A percentile compares a stretch with the other conserved stretches of the same genome.
Evolutionary conservation across 169 alveolate species (phyloP).

Genomic region (Plasmodium yoelii): DNA sequence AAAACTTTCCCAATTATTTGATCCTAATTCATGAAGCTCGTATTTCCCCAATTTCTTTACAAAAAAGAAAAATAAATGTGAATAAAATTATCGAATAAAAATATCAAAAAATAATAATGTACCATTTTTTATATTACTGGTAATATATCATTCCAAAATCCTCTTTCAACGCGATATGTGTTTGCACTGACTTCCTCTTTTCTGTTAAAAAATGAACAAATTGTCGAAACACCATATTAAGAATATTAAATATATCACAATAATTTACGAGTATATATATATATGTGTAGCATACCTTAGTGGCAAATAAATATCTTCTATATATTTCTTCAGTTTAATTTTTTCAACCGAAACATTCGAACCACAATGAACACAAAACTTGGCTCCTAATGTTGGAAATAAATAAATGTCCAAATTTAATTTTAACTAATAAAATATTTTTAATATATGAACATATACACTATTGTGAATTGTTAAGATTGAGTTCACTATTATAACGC

Average conservation of each 20-base stretch:
- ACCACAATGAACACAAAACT: constrained; percentile 66
- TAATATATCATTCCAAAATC: constrained; percentile 64
- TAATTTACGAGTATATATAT: not conserved
- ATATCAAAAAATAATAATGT: not conserved
- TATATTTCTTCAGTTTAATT: constrained; percentile 65
- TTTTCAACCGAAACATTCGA: constrained; percentile 53
- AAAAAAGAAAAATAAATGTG: constrained; percentile 11
- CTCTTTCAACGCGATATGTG: constrained; percentile 57
- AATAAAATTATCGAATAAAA: constrained; percentile 22
- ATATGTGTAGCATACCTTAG: constrained; percentile 17
- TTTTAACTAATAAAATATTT: not conserved
- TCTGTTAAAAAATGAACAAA: constrained; percentile 30
- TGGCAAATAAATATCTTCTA: constrained; percentile 74
- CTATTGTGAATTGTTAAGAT: too few relatives aligned
- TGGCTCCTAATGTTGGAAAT: constrained; percentile 26
- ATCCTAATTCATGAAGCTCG: constrained; percentile 63
- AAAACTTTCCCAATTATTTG: constrained; percentile 65
- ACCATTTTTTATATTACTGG: constrained; percentile 18
- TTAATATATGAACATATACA: not conserved
- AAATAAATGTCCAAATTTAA: not conserved
- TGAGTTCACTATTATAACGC: not conserved
- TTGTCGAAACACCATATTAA: too few relatives aligned
- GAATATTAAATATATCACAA: too few relatives aligned
- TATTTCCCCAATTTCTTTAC: constrained; percentile 60
- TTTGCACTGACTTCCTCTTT: constrained; percentile 70